Percentiles rank a stretch among this genome's conserved stretches.
Evolutionary conservation across 1,284 basidiomycete species (phyloP).

Genomic region (Ceratobasidium sp.): DNA sequence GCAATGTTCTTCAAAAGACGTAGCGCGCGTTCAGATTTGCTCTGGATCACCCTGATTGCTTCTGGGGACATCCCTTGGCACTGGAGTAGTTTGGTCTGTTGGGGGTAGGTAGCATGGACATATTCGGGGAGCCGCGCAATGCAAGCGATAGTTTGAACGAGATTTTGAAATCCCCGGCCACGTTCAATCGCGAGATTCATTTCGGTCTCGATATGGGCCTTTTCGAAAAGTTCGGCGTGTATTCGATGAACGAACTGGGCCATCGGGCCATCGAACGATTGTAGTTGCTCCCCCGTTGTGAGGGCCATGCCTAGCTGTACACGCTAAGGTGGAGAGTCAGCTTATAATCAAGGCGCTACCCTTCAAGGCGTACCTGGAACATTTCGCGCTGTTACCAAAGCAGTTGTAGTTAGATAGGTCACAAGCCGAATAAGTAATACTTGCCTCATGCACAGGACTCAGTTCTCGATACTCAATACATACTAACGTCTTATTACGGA

Average conservation of each 20-base stretch:
- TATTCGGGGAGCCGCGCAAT: conserved; percentile 33
- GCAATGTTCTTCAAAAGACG: conserved; percentile 26
- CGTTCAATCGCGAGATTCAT: conserved; percentile 23
- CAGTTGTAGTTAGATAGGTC: conserved; percentile 18
- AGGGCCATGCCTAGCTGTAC: conserved; percentile 43
- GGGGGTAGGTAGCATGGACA: conserved; percentile 15
- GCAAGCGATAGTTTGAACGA: conserved; percentile 26
- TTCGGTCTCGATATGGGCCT: conserved; percentile 8
- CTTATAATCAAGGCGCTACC: too few species aligned
- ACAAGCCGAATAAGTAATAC: neutral
- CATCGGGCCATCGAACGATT: conserved; percentile 34
- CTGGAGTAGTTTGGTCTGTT: conserved; percentile 37
- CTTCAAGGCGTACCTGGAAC: conserved; percentile 46
- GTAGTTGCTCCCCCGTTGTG: conserved; percentile 34
- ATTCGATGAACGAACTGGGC: conserved; percentile 31
- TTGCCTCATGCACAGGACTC: conserved; percentile 21
- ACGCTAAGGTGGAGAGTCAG: conserved; percentile 4
- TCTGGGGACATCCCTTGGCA: conserved; percentile 23
- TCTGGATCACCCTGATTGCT: conserved; percentile 4
- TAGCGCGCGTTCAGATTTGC: conserved; percentile 33
- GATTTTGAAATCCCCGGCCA: conserved; percentile 35
- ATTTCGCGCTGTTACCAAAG: conserved; percentile 45
- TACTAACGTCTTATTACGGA: conserved; percentile 48
- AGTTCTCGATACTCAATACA: conserved; percentile 48
- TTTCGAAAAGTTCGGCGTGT: conserved; percentile 24